Conservation (phyloP, 1,284 basidiomycete species). For the Wolfiporia cocos region DNA sequence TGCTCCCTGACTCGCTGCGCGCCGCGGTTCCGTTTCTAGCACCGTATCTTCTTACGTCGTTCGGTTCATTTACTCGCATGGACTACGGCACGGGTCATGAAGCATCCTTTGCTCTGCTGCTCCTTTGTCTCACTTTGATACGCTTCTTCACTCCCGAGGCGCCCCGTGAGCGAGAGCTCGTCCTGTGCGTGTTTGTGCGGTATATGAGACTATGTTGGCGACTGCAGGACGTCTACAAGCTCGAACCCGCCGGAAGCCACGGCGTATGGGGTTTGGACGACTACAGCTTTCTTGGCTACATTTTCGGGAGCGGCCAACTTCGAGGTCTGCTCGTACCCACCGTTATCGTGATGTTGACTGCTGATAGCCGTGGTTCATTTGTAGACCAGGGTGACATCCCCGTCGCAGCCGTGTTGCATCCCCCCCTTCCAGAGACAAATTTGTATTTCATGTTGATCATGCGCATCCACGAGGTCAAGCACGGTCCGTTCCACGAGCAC, state of each 20-base stretch:
- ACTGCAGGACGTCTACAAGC: conserved; percentile 84
- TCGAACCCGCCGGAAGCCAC: conserved; percentile 96
- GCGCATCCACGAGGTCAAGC: conserved; percentile 78
- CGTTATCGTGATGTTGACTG: conserved; percentile 1
- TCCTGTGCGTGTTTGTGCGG: conserved; percentile 62
- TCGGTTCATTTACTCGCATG: conserved; percentile 88
- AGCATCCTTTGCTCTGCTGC: conserved; percentile 78
- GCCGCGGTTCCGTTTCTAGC: conserved; percentile 53
- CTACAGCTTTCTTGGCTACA: conserved; percentile 85
- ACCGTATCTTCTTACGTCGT: conserved; percentile 79
- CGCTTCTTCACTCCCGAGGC: conserved; percentile 51
- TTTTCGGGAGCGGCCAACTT: conserved; percentile 90
- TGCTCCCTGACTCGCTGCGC: conserved; percentile 43
- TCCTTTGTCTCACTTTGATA: conserved; percentile 62
- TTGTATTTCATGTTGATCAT: conserved; percentile 79
- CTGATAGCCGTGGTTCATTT: conserved; percentile 2
- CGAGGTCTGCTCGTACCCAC: conserved; percentile 42
- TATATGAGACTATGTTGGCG: conserved; percentile 84
- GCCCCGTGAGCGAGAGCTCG: conserved; percentile 55
- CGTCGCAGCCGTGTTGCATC: conserved; percentile 50
- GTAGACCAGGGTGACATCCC: conserved; percentile 54
- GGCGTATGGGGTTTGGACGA: conserved; percentile 99
- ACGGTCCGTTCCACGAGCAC: conserved; percentile 87
- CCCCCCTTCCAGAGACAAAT: conserved; percentile 53
- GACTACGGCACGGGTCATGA: conserved; percentile 99